Percentiles rank a stretch among this genome's conserved stretches.
These are phyloP conservation scores for Boletus tylopilopsis DNA, from an alignment of 768 basidiomycete genomes.

Conservation along the genomic window DNA sequence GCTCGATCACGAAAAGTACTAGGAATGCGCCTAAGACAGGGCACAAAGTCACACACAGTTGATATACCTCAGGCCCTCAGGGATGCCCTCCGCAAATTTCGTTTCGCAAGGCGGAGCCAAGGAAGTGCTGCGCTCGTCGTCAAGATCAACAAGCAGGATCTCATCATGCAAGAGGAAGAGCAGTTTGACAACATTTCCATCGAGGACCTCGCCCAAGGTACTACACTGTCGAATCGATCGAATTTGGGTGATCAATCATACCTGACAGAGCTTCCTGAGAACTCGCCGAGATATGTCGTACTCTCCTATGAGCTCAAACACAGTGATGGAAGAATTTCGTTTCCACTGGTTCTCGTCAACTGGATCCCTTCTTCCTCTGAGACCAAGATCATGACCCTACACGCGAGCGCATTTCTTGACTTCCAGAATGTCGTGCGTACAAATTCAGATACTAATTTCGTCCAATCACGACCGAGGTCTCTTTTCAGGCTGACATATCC, in stretches of 20 bases:
- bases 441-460: background rate
- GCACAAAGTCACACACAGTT: slow-evolving; percentile 49
- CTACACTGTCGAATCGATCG: slow-evolving; percentile 5
- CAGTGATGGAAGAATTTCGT: slow-evolving; percentile 77
- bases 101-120: slow-evolving; percentile 59
- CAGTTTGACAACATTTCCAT: slow-evolving; percentile 72
- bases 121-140: slow-evolving; percentile 79
- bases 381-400: slow-evolving; percentile 70
- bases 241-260: background rate
- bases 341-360: slow-evolving; percentile 82
- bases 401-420: slow-evolving; percentile 76
- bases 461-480: background rate
- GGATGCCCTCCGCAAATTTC: slow-evolving; percentile 78
- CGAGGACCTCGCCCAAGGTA: slow-evolving; percentile 87
- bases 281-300: slow-evolving; percentile 80
- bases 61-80: slow-evolving; percentile 82
- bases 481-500: slow-evolving; percentile 62
- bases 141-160: slow-evolving; percentile 83
- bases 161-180: slow-evolving; percentile 82
- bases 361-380: slow-evolving; percentile 82
- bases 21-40: background rate
- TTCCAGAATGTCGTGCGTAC: slow-evolving; percentile 73
- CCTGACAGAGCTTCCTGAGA: slow-evolving; percentile 76
- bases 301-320: slow-evolving; percentile 81
- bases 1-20: background rate